Percentiles rank a stretch among this genome's conserved stretches.
phyloP scores from a whole-genome alignment of 2,329 filamentous ascomycete species.

The Clonostachys byssicola region DNA sequence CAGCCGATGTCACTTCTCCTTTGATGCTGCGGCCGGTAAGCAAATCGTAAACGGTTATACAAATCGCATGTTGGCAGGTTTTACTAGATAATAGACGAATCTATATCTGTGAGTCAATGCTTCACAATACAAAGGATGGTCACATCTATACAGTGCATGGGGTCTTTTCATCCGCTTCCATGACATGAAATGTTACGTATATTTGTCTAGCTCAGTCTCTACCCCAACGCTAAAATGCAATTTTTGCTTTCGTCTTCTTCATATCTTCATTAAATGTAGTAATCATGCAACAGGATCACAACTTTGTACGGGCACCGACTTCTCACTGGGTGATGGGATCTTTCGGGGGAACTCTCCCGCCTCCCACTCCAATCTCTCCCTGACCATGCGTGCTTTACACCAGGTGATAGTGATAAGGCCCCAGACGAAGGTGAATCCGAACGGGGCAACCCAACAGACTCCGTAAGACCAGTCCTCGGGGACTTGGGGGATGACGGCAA shows the following conservation, averaged over 20 bases:
- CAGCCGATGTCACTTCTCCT: constrained; percentile 7
- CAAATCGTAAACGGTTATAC: no score
- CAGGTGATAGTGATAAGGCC: constrained; percentile 23
- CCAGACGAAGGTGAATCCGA: constrained; percentile 28
- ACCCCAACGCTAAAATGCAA: no score
- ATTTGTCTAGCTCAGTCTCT: no score
- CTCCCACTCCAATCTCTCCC: constrained; percentile 30
- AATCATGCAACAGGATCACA: not conserved
- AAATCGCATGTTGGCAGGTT: no score
- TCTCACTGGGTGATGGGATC: not conserved
- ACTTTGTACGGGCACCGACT: not conserved
- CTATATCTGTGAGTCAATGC: no score
- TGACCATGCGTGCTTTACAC: constrained; percentile 29
- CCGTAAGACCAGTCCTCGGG: constrained; percentile 29
- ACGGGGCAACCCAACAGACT: constrained; percentile 32
- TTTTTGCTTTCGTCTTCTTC: no score
- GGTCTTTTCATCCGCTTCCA: no score
- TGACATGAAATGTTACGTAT: no score
- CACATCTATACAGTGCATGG: no score
- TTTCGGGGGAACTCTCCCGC: constrained; percentile 8
- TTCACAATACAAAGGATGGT: no score
- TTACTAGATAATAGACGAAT: no score
- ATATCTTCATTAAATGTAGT: not conserved
- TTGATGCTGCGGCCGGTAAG: constrained; percentile 15
- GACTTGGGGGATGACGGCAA: constrained; percentile 24